Base-by-base conservation (phyloP, 2,329 filamentous ascomycete species). In the Hypomyces perniciosus region DNA sequence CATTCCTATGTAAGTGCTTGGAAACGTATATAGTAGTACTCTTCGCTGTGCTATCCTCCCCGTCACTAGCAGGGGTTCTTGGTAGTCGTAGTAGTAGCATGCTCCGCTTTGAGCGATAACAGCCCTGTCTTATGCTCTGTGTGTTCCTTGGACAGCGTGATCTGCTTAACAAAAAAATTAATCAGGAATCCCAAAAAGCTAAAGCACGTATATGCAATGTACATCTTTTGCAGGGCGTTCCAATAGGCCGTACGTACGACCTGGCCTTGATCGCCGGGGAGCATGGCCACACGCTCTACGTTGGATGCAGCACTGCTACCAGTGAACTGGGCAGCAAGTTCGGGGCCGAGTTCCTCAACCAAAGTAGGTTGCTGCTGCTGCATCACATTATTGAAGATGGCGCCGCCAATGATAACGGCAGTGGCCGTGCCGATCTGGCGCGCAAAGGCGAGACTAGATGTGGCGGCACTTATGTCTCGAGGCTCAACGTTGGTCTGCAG, bases 321-420 rank as follows among this genome's bases (percentile, higher is more conserved):
- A 4, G 79, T 75, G 5, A 88, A 74, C 28, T 72, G 60, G 4
- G 64, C 58, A 1, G 81, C 81, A 1, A 76, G 68, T 3, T 77
- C 61, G 0, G 68, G 68, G 0, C 78, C 78, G 0, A 88, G 72
- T 4, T 76, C 66, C 30, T 68, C 59, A 26, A 69, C 65, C 30
- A 87, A 73, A 7, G 62, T 61, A 4, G 68, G 61, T 30, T 75
- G 72, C 58, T 81, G 78, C 43, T 71, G 72, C 56, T 80, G 69
- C 82, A 90, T 88, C 53, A 77, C 71, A 63, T 91, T 90, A 67
- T 89, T 84, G 69, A 91, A 90, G 35, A 91, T 78, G 42, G 89
- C 85, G n/a, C 85, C 83, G 27, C 88, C 88, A 37, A 90, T 74
- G 2, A 89, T 85, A 47, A 90, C 78, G 0, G 82, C 83, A 20